Evolutionary conservation across 768 basidiomycete genomes (phyloP).

Genomic region (Mycena belliarum): DNA sequence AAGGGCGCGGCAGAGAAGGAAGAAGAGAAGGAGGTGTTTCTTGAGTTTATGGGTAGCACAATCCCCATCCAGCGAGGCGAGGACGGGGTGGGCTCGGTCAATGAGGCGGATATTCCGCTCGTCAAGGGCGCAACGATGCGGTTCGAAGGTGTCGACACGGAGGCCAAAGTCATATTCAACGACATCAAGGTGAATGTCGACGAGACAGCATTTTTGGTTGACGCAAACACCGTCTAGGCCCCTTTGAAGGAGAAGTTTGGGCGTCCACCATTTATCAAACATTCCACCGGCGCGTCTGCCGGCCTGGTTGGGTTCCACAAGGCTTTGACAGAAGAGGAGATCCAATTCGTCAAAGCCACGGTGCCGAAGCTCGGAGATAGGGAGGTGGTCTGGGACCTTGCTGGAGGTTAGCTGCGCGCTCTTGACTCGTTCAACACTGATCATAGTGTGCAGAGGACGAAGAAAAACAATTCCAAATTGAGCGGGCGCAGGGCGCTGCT

Average conservation of each 20-base stretch:
- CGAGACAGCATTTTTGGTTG: neutral
- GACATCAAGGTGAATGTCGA: slow-evolving; percentile 49
- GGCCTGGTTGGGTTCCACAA: slow-evolving; percentile 68
- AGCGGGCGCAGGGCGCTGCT: slow-evolving; percentile 72
- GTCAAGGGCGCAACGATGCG: slow-evolving; percentile 55
- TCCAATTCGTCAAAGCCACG: slow-evolving; percentile 65
- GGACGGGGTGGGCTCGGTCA: slow-evolving; percentile 63
- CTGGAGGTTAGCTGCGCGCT: slow-evolving; percentile 49
- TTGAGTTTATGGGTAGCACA: slow-evolving; percentile 75
- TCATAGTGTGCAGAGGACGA: slow-evolving; percentile 53
- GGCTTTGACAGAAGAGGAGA: slow-evolving; percentile 69
- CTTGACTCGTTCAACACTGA: neutral
- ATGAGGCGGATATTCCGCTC: slow-evolving; percentile 58
- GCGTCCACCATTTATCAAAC: slow-evolving; percentile 54
- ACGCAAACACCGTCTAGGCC: slow-evolving; percentile 29
- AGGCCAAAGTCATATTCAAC: slow-evolving; percentile 39
- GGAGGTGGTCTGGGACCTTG: slow-evolving; percentile 63
- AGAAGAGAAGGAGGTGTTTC: slow-evolving; percentile 53
- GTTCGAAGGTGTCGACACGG: slow-evolving; percentile 59
- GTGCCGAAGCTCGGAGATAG: slow-evolving; percentile 66
- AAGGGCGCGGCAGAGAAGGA: slow-evolving; percentile 34
- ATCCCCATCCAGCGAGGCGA: slow-evolving; percentile 64
- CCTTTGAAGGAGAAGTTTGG: slow-evolving; percentile 53
- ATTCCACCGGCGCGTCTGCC: slow-evolving; percentile 43
- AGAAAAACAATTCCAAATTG: slow-evolving; percentile 71